A percentile compares a stretch with the other conserved stretches of the same genome.
Conservation (phyloP, 2,329 filamentous ascomycete species). For the Calcarisporium arbuscula region DNA sequence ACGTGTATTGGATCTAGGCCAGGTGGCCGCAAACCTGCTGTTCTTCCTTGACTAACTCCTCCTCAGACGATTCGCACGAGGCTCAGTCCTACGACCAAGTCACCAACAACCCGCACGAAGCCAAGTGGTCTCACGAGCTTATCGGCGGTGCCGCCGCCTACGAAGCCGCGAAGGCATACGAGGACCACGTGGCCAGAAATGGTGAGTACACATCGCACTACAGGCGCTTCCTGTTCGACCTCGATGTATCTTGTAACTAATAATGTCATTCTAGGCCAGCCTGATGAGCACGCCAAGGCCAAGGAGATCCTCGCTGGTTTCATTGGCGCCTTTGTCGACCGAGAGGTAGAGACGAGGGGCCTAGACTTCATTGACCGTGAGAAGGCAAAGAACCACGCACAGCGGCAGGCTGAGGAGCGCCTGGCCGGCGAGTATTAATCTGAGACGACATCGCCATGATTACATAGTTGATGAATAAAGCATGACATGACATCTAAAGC, state of each 20-base stretch:
- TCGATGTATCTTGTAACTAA: background rate
- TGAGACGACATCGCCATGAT: slow-evolving; percentile 5
- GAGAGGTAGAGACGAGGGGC: slow-evolving; percentile 23
- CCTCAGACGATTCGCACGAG: slow-evolving; percentile 15
- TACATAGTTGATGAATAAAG: background rate
- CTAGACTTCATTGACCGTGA: slow-evolving; percentile 21
- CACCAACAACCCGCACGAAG: slow-evolving; percentile 19
- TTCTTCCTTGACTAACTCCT: background rate
- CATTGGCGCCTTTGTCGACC: slow-evolving; percentile 24
- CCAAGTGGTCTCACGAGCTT: slow-evolving; percentile 23
- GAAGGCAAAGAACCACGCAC: slow-evolving; percentile 22
- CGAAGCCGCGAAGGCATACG: slow-evolving; percentile 24
- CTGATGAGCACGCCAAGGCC: slow-evolving; percentile 19
- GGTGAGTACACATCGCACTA: slow-evolving; percentile 9
- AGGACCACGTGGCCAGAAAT: slow-evolving; percentile 19
- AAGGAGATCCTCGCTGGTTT: slow-evolving; percentile 22
- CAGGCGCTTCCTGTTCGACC: background rate
- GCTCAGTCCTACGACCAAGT: slow-evolving; percentile 20
- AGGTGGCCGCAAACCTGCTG: background rate
- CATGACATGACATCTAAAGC: background rate
- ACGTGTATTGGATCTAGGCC: too few relatives aligned
- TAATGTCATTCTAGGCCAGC: slow-evolving; percentile 13
- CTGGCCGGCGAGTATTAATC: slow-evolving; percentile 12
- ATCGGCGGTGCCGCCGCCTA: slow-evolving; percentile 23
- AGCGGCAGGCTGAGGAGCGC: slow-evolving; percentile 17